Evolutionary conservation across 2,329 filamentous ascomycete species (phyloP).

Genomic region (Penicillium sp.): DNA sequence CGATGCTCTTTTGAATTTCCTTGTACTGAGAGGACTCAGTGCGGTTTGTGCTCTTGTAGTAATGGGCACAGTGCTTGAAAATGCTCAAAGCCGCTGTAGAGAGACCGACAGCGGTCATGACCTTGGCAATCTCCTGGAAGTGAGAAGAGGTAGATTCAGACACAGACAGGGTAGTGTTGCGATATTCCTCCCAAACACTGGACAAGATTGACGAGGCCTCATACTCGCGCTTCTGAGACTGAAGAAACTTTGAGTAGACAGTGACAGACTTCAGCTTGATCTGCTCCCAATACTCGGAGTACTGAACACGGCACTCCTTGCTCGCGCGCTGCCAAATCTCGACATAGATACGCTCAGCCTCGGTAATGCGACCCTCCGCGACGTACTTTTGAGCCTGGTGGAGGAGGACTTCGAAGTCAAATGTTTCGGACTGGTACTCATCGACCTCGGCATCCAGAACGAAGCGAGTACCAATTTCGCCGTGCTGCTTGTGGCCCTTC

Average conservation of each 20-base stretch:
- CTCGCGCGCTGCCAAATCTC: slow-evolving; percentile 56
- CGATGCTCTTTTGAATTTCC: slow-evolving; percentile 48
- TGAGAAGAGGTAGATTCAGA: slow-evolving; percentile 42
- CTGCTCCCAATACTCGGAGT: slow-evolving; percentile 50
- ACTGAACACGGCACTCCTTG: slow-evolving; percentile 46
- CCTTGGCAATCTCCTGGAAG: slow-evolving; percentile 45
- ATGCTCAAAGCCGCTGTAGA: slow-evolving; percentile 49
- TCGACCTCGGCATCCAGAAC: slow-evolving; percentile 43
- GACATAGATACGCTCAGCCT: slow-evolving; percentile 52
- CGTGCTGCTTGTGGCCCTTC: slow-evolving; percentile 23
- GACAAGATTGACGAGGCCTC: slow-evolving; percentile 51
- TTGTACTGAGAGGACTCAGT: slow-evolving; percentile 37
- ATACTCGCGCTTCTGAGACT: slow-evolving; percentile 45
- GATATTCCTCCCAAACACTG: slow-evolving; percentile 53
- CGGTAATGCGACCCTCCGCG: slow-evolving; percentile 33
- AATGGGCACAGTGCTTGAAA: slow-evolving; percentile 46
- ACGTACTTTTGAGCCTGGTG: slow-evolving; percentile 42
- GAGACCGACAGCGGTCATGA: slow-evolving; percentile 51
- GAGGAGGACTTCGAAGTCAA: slow-evolving; percentile 40
- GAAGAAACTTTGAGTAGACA: slow-evolving; percentile 52
- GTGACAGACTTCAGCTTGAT: slow-evolving; percentile 50
- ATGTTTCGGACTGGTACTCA: slow-evolving; percentile 38
- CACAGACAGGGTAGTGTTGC: slow-evolving; percentile 44
- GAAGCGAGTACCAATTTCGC: slow-evolving; percentile 21
- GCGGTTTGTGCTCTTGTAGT: slow-evolving; percentile 41